phyloP scores from a whole-genome alignment of 1,284 basidiomycete genomes.

The Pseudozyma sp. region DNA sequence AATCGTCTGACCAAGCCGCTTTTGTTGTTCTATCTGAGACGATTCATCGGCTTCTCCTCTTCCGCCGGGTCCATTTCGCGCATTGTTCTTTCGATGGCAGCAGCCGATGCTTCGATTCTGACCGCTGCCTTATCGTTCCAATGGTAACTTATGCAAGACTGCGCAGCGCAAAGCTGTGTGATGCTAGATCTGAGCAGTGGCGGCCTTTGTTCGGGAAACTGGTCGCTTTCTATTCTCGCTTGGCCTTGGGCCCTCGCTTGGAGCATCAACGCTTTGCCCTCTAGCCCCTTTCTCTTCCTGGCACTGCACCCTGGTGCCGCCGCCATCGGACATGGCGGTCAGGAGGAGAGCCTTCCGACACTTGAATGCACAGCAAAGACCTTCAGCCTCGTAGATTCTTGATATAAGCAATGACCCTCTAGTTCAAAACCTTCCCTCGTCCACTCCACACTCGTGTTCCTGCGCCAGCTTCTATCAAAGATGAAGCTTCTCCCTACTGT shows the following conservation, averaged over 20 bases:
- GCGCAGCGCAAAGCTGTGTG: background rate
- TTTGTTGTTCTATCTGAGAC: background rate
- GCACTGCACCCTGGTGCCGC: too few relatives aligned
- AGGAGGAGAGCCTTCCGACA: too few relatives aligned
- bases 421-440: too few relatives aligned
- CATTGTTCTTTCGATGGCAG: background rate
- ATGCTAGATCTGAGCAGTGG: background rate
- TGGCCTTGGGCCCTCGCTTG: constrained; percentile 3
- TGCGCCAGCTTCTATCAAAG: background rate
- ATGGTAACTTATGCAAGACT: too few relatives aligned
- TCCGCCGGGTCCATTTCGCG: too few relatives aligned
- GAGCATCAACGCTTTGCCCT: background rate
- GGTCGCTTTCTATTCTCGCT: background rate
- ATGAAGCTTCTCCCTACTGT: constrained; percentile 37
- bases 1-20: background rate
- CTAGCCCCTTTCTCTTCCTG: background rate
- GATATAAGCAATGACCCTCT: too few relatives aligned
- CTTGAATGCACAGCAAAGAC: too few relatives aligned
- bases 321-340: constrained; percentile 7
- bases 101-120: constrained; percentile 6
- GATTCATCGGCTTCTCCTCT: too few relatives aligned
- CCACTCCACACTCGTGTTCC: too few relatives aligned
- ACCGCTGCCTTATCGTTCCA: constrained; percentile 10
- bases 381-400: too few relatives aligned
- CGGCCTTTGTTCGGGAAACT: too few relatives aligned